Evolutionary conservation across 805 yeast species (phyloP).

Genomic region (Ogataea chonburiensis): DNA sequence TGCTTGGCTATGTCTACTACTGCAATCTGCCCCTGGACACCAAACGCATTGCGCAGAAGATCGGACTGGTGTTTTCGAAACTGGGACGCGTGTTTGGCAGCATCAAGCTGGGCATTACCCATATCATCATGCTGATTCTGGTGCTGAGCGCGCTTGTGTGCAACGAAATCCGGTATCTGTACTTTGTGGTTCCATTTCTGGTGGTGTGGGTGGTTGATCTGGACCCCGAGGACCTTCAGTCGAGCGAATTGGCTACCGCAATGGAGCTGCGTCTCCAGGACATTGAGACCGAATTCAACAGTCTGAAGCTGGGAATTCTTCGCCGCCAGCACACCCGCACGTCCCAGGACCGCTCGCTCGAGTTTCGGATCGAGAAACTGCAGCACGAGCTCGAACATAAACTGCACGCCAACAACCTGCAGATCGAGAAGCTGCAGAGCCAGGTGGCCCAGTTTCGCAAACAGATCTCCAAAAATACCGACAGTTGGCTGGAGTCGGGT

Average conservation of each 20-base stretch:
- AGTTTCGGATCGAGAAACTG: slow-evolving; percentile 7
- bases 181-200: slow-evolving; percentile 13
- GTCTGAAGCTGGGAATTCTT: slow-evolving; percentile 8
- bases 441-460: slow-evolving; percentile 3
- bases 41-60: slow-evolving; percentile 5
- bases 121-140: slow-evolving; percentile 15
- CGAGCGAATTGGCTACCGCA: slow-evolving; percentile 3
- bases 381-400: slow-evolving; percentile 12
- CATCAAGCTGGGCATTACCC: slow-evolving; percentile 10
- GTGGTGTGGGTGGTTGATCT: slow-evolving; percentile 16
- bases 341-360: slow-evolving; percentile 13
- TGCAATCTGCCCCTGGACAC: slow-evolving; percentile 15
- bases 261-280: slow-evolving; percentile 11
- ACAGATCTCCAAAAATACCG: not conserved
- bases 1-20: slow-evolving; percentile 14
- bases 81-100: slow-evolving; percentile 9
- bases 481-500: slow-evolving; percentile 6
- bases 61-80: slow-evolving; percentile 11
- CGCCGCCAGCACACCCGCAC: slow-evolving; percentile 13
- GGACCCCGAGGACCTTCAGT: slow-evolving; percentile 6
- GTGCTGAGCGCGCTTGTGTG: slow-evolving; percentile 15
- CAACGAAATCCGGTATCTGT: slow-evolving; percentile 15
- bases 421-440: slow-evolving; percentile 8
- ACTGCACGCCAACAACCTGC: slow-evolving; percentile 7
- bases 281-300: slow-evolving; percentile 14